Percentiles rank a stretch among this genome's conserved stretches.
These are phyloP conservation scores for Microdochium bolleyi DNA, from an alignment of 2,329 filamentous ascomycete genomes.

Conservation along the genomic window DNA sequence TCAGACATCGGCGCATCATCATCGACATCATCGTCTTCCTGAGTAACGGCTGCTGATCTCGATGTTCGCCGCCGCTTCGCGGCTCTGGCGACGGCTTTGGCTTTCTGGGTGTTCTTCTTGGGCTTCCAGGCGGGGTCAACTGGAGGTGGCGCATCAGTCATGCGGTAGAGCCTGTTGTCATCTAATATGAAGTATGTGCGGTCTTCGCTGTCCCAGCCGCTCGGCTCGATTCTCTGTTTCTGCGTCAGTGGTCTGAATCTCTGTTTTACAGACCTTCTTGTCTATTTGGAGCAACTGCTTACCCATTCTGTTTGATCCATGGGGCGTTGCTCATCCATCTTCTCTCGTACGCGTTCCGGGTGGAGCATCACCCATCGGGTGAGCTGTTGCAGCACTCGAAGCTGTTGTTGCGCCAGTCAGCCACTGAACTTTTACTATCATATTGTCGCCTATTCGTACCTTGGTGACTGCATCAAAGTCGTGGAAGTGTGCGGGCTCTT, in stretches of 20 bases:
- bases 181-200: conserved; percentile 86
- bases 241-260: conserved; percentile 23
- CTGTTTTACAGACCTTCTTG: conserved; percentile 13
- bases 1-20: conserved; percentile 18
- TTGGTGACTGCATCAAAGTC: conserved; percentile 80
- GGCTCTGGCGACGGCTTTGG: conserved; percentile 53
- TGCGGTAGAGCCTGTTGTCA: conserved; percentile 86
- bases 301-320: conserved; percentile 80
- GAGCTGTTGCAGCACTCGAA: conserved; percentile 77
- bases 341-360: conserved; percentile 77
- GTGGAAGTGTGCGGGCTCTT: conserved; percentile 64
- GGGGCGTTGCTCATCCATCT: conserved; percentile 76
- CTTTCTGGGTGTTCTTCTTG: conserved; percentile 57
- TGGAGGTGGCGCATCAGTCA: conserved; percentile 64
- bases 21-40: conserved; percentile 27
- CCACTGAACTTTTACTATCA: background rate
- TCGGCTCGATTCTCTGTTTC: conserved; percentile 63
- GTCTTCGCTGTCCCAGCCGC: conserved; percentile 84
- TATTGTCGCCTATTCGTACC: conserved; percentile 28
- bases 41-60: conserved; percentile 25
- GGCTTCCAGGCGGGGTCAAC: conserved; percentile 48
- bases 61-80: conserved; percentile 65
- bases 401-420: conserved; percentile 28
- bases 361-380: conserved; percentile 85
- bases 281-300: conserved; percentile 36